Conservation (phyloP, 768 basidiomycete genomes). For the Hypholoma fasciculare region DNA sequence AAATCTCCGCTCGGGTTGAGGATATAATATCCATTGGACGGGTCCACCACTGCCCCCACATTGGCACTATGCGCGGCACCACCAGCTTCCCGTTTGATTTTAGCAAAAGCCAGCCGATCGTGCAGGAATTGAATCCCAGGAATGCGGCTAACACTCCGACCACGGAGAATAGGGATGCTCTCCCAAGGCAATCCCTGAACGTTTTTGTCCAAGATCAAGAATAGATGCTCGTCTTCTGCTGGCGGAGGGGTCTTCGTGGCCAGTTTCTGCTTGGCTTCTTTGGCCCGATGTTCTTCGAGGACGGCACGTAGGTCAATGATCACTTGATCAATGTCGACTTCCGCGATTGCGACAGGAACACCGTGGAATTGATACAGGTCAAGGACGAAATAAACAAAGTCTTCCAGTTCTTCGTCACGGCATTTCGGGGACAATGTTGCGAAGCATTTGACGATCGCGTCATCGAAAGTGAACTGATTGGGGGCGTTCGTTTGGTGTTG, state of each 20-base stretch:
- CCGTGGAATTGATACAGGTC: constrained; percentile 96
- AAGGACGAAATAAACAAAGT: constrained; percentile 89
- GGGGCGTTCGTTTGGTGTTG: constrained; percentile 32
- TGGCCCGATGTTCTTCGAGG: constrained; percentile 69
- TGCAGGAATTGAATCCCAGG: constrained; percentile 87
- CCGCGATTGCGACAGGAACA: constrained; percentile 82
- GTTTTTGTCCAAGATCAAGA: constrained; percentile 88
- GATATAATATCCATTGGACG: constrained; percentile 74
- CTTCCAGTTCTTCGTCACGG: constrained; percentile 93
- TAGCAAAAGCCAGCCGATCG: constrained; percentile 73
- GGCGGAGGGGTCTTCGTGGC: neutral
- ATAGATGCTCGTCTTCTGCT: constrained; percentile 67
- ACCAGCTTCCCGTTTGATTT: constrained; percentile 32
- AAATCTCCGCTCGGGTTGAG: constrained; percentile 95
- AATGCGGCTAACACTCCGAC: constrained; percentile 87
- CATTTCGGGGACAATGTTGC: constrained; percentile 80
- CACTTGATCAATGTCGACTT: constrained; percentile 91
- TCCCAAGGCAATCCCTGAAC: constrained; percentile 95
- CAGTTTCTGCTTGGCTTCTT: constrained; percentile 22
- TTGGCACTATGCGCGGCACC: constrained; percentile 20
- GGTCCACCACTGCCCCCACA: constrained; percentile 60
- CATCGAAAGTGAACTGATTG: constrained; percentile 60
- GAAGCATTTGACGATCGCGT: constrained; percentile 82
- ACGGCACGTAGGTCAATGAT: constrained; percentile 78
- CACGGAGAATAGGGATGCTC: constrained; percentile 83